phyloP scores from a whole-genome alignment of 257 asterid species.

The Fraxinus quadrangulata region DNA sequence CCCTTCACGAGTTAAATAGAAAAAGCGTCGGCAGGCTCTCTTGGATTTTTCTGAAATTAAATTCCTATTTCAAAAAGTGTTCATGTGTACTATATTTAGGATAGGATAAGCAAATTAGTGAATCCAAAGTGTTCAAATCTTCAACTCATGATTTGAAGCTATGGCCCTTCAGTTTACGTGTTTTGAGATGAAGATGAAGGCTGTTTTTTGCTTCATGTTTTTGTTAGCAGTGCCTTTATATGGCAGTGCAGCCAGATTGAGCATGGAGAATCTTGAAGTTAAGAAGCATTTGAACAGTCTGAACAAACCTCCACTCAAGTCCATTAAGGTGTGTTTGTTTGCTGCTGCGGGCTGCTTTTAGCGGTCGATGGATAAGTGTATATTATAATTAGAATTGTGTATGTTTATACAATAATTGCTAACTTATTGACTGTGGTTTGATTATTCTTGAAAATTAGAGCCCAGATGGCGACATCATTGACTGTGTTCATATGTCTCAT shows the following conservation, averaged over 20 bases:
- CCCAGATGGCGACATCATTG: constrained; percentile 94
- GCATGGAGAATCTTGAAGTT: constrained; percentile 47
- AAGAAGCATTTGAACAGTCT: constrained; percentile 53
- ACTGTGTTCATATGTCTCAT: constrained; percentile 66
- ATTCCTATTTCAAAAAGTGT: constrained; percentile 16
- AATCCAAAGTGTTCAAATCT: constrained; percentile 8
- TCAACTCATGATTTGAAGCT: constrained; percentile 11
- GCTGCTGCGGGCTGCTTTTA: no score
- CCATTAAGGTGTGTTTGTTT: constrained; percentile 55
- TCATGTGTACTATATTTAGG: constrained; percentile 2
- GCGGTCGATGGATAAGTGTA: neutral
- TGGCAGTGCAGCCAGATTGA: constrained; percentile 38
- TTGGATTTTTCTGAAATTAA: constrained; percentile 38
- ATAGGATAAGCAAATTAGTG: constrained; percentile 26
- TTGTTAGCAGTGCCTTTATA: constrained; percentile 30
- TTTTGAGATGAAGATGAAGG: constrained; percentile 43
- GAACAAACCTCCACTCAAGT: constrained; percentile 65
- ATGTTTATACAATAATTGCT: constrained; percentile 2
- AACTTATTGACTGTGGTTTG: neutral
- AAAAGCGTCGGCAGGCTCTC: constrained; percentile 49
- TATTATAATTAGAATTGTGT: neutral
- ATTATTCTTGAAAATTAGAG: constrained; percentile 46
- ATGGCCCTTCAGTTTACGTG: neutral
- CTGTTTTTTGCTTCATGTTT: constrained; percentile 33
- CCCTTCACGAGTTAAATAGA: constrained; percentile 38